A percentile compares a stretch with the other conserved stretches of the same genome.
phyloP scores from a whole-genome alignment of 202 grass and related monocot species.

The Eragrostis tef region DNA sequence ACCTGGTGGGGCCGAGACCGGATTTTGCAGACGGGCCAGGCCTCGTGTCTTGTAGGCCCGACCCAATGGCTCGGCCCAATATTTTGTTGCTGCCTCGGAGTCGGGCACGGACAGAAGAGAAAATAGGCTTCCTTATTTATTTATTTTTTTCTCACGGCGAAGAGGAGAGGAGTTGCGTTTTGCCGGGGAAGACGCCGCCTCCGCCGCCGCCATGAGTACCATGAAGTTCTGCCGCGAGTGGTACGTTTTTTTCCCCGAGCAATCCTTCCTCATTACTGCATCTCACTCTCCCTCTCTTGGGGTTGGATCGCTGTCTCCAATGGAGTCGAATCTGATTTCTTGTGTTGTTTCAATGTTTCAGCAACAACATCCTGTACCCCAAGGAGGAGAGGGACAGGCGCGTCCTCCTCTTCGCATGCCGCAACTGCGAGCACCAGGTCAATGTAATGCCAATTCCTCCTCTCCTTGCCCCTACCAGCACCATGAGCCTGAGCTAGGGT shows the following conservation, averaged over 20 bases:
- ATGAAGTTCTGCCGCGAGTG: conserved; percentile 94
- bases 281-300: not conserved
- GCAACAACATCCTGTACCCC: conserved; percentile 92
- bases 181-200: too few species aligned
- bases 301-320: not conserved
- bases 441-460: too few species aligned
- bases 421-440: conserved; percentile 84
- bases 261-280: not conserved
- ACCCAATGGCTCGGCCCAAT: too few species aligned
- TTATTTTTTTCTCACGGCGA: not conserved
- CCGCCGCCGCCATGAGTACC: conserved; percentile 64
- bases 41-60: too few species aligned
- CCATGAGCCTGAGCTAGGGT: too few species aligned
- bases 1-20: too few species aligned
- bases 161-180: not conserved
- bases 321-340: not conserved
- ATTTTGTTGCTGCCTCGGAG: too few species aligned
- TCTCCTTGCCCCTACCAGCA: not conserved
- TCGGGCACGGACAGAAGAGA: too few species aligned
- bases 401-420: conserved; percentile 71
- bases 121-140: too few species aligned
- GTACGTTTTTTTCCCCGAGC: too few species aligned
- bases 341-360: conserved; percentile 37
- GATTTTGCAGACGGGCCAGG: too few species aligned
- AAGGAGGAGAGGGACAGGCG: conserved; percentile 68